A percentile compares a stretch with the other conserved stretches of the same genome.
Conservation (phyloP, 768 basidiomycete genomes). For the Xerocomus potaroensis region DNA sequence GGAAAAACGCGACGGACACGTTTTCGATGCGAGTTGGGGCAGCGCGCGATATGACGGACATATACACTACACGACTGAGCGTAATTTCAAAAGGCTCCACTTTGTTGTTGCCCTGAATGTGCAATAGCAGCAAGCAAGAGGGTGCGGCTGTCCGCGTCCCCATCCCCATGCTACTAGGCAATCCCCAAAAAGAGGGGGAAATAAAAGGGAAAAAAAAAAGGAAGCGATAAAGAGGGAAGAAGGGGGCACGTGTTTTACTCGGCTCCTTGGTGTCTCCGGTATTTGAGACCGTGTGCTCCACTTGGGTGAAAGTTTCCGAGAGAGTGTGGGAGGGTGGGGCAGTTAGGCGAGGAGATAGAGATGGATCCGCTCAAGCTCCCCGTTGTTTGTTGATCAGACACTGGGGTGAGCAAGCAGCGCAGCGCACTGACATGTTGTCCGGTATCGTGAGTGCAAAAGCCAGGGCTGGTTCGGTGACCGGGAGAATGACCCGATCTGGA, state of each 20-base stretch:
- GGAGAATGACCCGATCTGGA: neutral
- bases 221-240: too few species aligned
- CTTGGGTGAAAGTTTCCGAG: conserved; percentile 20
- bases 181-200: neutral
- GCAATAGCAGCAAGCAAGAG: neutral
- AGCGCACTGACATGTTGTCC: too few species aligned
- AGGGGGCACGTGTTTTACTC: conserved; percentile 11
- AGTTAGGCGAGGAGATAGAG: conserved; percentile 8
- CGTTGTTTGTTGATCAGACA: too few species aligned
- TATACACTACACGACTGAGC: too few species aligned
- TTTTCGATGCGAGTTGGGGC: neutral
- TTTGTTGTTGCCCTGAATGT: conserved; percentile 5
- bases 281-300: conserved; percentile 4
- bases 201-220: neutral
- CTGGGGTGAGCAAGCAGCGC: too few species aligned
- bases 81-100: conserved; percentile 28
- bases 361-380: conserved; percentile 11
- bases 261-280: conserved; percentile 7
- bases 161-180: too few species aligned
- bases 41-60: too few species aligned
- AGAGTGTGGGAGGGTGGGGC: conserved; percentile 8
- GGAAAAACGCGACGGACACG: neutral
- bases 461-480: neutral
- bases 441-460: neutral
- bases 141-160: too few species aligned